Evolutionary conservation across 768 basidiomycete species (phyloP).

Genomic region (Leccinum disarticulatum): DNA sequence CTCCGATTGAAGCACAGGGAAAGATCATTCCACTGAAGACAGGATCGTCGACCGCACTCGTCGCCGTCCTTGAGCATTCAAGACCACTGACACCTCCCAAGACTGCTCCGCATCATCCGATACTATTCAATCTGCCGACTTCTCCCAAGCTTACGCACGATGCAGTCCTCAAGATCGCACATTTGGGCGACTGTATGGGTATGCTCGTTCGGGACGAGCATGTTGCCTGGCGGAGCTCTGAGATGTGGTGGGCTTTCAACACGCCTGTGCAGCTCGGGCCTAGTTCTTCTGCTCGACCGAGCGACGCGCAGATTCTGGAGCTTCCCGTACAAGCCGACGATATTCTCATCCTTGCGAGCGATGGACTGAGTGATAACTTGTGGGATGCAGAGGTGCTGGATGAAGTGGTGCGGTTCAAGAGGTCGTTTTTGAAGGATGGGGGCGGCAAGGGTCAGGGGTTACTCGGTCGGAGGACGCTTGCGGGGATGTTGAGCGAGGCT

Average conservation of each 20-base stretch:
- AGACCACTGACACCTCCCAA: constrained; percentile 15
- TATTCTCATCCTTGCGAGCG: constrained; percentile 77
- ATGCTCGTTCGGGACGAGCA: constrained; percentile 79
- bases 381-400: constrained; percentile 89
- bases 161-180: constrained; percentile 76
- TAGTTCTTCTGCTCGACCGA: constrained; percentile 57
- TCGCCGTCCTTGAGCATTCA: constrained; percentile 58
- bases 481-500: constrained; percentile 74
- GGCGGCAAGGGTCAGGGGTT: constrained; percentile 21
- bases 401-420: constrained; percentile 64
- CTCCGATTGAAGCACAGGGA: constrained; percentile 16
- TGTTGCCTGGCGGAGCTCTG: constrained; percentile 83
- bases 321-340: constrained; percentile 71
- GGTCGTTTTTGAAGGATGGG: constrained; percentile 32
- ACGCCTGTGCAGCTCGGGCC: constrained; percentile 67
- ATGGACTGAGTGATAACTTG: constrained; percentile 83
- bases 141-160: constrained; percentile 41
- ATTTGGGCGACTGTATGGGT: constrained; percentile 86
- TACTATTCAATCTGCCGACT: constrained; percentile 16
- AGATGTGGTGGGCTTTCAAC: constrained; percentile 91
- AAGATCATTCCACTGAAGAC: constrained; percentile 44
- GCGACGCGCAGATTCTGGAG: constrained; percentile 66
- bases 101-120: constrained; percentile 20
- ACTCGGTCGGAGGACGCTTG: constrained; percentile 54
- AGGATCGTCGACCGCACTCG: constrained; percentile 68